Evolutionary conservation across 495 filamentous ascomycete species (phyloP), one percentile per base, ranked within the genome.

Genomic region (Melanomma pulvis-pyrius): DNA sequence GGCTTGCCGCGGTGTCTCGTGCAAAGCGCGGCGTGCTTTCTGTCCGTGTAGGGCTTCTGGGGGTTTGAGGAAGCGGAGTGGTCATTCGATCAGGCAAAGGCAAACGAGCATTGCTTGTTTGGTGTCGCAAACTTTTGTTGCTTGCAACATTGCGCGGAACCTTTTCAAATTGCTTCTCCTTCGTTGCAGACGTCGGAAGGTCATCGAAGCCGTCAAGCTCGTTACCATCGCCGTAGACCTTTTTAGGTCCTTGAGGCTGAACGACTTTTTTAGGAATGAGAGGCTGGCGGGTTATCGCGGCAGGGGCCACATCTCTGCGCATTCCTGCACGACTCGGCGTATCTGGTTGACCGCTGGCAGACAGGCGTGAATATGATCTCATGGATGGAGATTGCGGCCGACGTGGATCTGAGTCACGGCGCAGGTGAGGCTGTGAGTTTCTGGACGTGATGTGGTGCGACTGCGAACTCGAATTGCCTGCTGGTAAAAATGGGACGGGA

Each of bases 191-290:
- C 0, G 92, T 98, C 13, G 96, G 96, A 53, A 98, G 79, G 78
- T 98, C 94, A 70, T 98, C 94, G 74, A 98, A 98, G 13, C 83
- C 85, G 63, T 97, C 93, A 29, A 98, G 79, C 75, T 98, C 94
- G 41, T 84, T 90, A 22, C 94, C 94, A 77, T 97, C 92, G 4
- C 94, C 94, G 78, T 93, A 98, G 71, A 91, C 87, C 30, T 88
- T 86, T 59, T 86, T 82, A 41, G 62, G 30, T n/a, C 86, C 84
- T 28, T 86, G 84, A 2, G 92, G 93, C 7, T 74, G 89, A 87
- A 63, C 83, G 91, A 26, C 87, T 87, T 44, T 83, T 81, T 90
- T 90, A 1, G 81, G 75, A 44, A 44, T 44, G 25, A 83, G 78
- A 28, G 84, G 84, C 69, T 88, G 82, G 59, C 82, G 81, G 63